A percentile compares a stretch with the other conserved stretches of the same genome.
phyloP scores from a whole-genome alignment of 2,329 filamentous ascomycete species.

The Fusarium equiseti region DNA sequence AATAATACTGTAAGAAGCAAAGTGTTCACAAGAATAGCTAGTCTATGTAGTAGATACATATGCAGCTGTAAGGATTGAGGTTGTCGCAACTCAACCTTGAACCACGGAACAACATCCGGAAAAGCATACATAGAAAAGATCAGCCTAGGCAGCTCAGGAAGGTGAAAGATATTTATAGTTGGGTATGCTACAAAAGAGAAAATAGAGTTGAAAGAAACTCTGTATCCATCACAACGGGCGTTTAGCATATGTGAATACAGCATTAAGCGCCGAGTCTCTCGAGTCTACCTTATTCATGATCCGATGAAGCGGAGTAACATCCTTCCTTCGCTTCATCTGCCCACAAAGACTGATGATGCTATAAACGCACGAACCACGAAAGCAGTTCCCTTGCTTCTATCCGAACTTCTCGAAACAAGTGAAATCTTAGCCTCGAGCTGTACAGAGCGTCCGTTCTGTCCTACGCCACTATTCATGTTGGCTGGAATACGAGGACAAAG shows the following conservation, averaged over 20 bases:
- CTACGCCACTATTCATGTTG: background rate
- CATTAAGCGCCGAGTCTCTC: background rate
- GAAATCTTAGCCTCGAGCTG: constrained; percentile 17
- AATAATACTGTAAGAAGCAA: constrained; percentile 25
- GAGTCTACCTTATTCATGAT: constrained; percentile 7
- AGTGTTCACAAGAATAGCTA: constrained; percentile 7
- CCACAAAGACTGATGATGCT: constrained; percentile 28
- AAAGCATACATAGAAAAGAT: background rate
- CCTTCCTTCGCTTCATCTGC: constrained; percentile 8
- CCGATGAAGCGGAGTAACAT: constrained; percentile 23
- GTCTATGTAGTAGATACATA: background rate
- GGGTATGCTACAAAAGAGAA: background rate
- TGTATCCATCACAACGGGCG: background rate
- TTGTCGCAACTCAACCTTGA: constrained; percentile 29
- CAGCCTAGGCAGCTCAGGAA: background rate
- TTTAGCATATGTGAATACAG: background rate
- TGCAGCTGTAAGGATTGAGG: constrained; percentile 21
- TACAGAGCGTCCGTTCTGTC: constrained; percentile 14
- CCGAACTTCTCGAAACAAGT: constrained; percentile 44
- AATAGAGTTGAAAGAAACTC: background rate
- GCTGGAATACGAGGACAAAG: constrained; percentile 14
- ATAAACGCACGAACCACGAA: constrained; percentile 21
- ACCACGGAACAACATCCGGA: constrained; percentile 27
- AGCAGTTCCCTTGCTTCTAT: constrained; percentile 18
- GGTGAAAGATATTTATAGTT: background rate